A percentile compares a stretch with the other conserved stretches of the same genome.
Conservation (phyloP, 192 early-diverging fungal genomes). For the Podila minutissima region DNA sequence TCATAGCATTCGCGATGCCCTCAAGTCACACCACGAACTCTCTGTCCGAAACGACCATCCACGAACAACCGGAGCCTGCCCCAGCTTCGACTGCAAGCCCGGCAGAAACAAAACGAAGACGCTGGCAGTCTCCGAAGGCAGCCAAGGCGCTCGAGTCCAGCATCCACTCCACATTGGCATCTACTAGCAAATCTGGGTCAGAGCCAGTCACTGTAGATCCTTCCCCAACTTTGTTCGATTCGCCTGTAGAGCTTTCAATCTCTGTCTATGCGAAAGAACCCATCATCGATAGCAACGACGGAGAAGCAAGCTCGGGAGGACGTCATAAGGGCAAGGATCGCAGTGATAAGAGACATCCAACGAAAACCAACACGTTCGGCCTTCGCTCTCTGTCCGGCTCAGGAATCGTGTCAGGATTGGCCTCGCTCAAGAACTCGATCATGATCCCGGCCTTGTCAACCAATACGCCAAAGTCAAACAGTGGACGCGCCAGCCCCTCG, state of each 20-base stretch:
- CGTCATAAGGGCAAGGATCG: not conserved
- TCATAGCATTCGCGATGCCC: conserved; percentile 35
- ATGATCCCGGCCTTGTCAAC: conserved; percentile 38
- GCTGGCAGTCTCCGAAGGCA: conserved; percentile 5
- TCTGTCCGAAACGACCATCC: conserved; percentile 12
- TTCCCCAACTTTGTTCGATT: not conserved
- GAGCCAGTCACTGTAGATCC: too few relatives aligned
- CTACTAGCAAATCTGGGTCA: not conserved
- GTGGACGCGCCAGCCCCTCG: not conserved
- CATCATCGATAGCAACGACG: not conserved
- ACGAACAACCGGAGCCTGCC: not conserved
- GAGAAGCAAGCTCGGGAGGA: not conserved
- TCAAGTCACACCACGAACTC: conserved; percentile 1
- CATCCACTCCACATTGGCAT: not conserved
- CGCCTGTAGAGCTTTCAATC: not conserved
- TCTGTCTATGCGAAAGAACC: not conserved
- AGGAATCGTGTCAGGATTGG: conserved; percentile 35
- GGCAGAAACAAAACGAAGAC: conserved; percentile 1
- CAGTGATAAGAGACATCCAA: not conserved
- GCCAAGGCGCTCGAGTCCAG: not conserved
- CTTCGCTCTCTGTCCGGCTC: conserved; percentile 13
- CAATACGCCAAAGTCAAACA: conserved; percentile 3
- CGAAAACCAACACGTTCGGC: conserved; percentile 14
- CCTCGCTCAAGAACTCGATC: conserved; percentile 47
- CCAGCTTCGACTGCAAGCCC: not conserved